Evolutionary conservation across 2,329 filamentous ascomycete species (phyloP).

Genomic region (Neophaeococcomyces aloes): DNA sequence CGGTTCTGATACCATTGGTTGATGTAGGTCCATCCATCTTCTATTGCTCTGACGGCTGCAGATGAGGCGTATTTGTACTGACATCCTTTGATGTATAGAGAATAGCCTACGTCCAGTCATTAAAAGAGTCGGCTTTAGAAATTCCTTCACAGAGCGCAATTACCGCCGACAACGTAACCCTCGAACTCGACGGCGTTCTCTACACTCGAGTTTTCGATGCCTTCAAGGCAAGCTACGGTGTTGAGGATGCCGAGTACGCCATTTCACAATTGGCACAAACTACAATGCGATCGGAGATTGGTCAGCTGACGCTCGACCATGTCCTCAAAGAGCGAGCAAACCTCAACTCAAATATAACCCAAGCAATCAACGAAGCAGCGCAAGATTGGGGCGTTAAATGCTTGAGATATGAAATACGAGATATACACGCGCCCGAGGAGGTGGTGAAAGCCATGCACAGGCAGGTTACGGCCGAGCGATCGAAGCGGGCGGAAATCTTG

Average conservation of each 20-base stretch:
- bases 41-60: background rate
- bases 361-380: slow-evolving; percentile 94
- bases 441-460: slow-evolving; percentile 98
- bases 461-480: slow-evolving; percentile 92
- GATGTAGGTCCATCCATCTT: slow-evolving; percentile 40
- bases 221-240: slow-evolving; percentile 96
- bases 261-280: slow-evolving; percentile 97
- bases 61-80: slow-evolving; percentile 4
- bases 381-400: slow-evolving; percentile 96
- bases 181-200: slow-evolving; percentile 89
- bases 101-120: slow-evolving; percentile 93
- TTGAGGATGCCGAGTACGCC: slow-evolving; percentile 97
- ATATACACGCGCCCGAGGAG: slow-evolving; percentile 88
- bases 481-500: slow-evolving; percentile 93
- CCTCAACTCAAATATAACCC: slow-evolving; percentile 96
- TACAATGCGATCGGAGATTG: slow-evolving; percentile 97
- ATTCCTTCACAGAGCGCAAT: slow-evolving; percentile 97
- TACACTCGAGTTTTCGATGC: slow-evolving; percentile 96
- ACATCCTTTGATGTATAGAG: slow-evolving; percentile 35
- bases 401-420: slow-evolving; percentile 91
- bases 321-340: slow-evolving; percentile 94
- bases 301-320: slow-evolving; percentile 90
- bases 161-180: slow-evolving; percentile 93
- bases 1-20: slow-evolving; percentile 77
- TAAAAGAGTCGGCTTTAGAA: slow-evolving; percentile 94